Percentiles rank a stretch among this genome's conserved stretches.
phyloP scores from a whole-genome alignment of 495 filamentous ascomycete genomes.

The Aspergillus baeticus region DNA sequence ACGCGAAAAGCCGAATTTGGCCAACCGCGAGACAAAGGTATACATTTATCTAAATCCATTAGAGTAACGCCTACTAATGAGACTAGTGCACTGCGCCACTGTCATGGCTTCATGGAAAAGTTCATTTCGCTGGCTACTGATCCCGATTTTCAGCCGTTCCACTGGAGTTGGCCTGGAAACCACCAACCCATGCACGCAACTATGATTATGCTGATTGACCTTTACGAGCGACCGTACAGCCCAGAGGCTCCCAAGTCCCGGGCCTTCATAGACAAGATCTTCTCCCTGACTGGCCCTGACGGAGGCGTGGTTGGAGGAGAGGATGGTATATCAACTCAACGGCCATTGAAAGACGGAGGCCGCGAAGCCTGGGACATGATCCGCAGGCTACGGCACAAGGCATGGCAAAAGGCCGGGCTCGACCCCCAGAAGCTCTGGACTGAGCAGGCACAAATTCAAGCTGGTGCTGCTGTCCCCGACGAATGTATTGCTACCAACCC shows the following conservation, averaged over 20 bases:
- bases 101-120: conserved; percentile 55
- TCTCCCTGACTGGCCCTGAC: conserved; percentile 51
- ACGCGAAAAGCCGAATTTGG: conserved; percentile 55
- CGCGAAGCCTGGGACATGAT: conserved; percentile 58
- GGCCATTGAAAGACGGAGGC: conserved; percentile 51
- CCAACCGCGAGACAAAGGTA: conserved; percentile 52
- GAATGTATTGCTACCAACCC: conserved; percentile 19
- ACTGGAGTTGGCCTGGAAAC: conserved; percentile 59
- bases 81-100: conserved; percentile 50
- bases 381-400: conserved; percentile 48
- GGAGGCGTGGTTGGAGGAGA: conserved; percentile 52
- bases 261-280: conserved; percentile 51
- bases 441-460: conserved; percentile 45
- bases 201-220: conserved; percentile 58
- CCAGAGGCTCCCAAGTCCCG: conserved; percentile 48
- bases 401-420: conserved; percentile 49
- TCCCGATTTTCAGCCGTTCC: conserved; percentile 53
- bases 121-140: conserved; percentile 53
- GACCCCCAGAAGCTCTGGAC: conserved; percentile 48
- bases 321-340: conserved; percentile 45
- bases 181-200: conserved; percentile 58
- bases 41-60: background rate
- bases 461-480: conserved; percentile 29
- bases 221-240: conserved; percentile 51
- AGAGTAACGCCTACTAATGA: conserved; percentile 9